Evolutionary conservation across 805 yeast genomes (phyloP).

Genomic region (Metschnikowia gelsemii): DNA sequence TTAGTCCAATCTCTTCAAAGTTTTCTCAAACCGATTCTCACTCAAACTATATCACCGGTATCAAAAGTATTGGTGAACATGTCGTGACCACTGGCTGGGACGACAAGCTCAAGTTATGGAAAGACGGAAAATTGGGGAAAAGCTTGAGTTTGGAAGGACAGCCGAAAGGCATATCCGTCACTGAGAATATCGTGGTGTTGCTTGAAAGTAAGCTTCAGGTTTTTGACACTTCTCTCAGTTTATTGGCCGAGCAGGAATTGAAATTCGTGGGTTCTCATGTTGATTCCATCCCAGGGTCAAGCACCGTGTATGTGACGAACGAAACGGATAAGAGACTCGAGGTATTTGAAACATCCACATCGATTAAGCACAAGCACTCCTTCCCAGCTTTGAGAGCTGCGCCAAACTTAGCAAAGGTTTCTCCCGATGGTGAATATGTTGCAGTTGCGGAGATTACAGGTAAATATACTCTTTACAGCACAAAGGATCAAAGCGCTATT

Average conservation of each 20-base stretch:
- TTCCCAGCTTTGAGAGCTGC: conserved; percentile 52
- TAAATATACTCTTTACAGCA: conserved; percentile 71
- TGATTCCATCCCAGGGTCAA: conserved; percentile 23
- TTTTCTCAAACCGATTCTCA: conserved; percentile 45
- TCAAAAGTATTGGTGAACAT: conserved; percentile 29
- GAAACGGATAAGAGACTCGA: conserved; percentile 31
- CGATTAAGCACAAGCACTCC: conserved; percentile 38
- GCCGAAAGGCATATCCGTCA: conserved; percentile 35
- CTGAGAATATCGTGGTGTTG: conserved; percentile 28
- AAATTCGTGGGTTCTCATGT: conserved; percentile 27
- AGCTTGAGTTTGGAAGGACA: conserved; percentile 27
- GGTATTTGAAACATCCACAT: conserved; percentile 41
- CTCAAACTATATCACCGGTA: conserved; percentile 63
- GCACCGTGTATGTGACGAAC: conserved; percentile 32
- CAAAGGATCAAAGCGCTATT: conserved; percentile 51
- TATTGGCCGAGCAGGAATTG: conserved; percentile 21
- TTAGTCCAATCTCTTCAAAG: neutral
- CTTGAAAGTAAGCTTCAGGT: conserved; percentile 32
- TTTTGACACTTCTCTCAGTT: conserved; percentile 16
- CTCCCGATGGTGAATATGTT: conserved; percentile 63
- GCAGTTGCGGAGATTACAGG: conserved; percentile 91
- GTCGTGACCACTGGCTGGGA: conserved; percentile 82
- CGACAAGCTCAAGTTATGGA: conserved; percentile 57
- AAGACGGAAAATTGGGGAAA: conserved; percentile 16
- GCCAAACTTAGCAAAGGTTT: conserved; percentile 62